A percentile compares a stretch with the other conserved stretches of the same genome.
phyloP scores from a whole-genome alignment of 352 stramenopile species.

The Thalassiosira livingstoniorum region DNA sequence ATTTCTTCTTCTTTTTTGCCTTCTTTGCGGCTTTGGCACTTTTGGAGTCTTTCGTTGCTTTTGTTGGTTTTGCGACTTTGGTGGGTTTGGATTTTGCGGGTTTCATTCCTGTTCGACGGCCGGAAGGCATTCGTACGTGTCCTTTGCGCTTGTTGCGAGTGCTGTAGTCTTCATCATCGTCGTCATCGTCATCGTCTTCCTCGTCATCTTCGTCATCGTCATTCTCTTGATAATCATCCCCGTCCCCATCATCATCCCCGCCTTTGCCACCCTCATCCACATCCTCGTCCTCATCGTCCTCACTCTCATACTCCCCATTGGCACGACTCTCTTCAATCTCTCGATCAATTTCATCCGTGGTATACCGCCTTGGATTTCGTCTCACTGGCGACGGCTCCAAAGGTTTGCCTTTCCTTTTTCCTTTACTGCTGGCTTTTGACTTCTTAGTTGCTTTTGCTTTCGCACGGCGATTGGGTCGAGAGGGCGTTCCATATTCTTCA shows the following conservation, averaged over 20 bases:
- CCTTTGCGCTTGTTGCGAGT: no score
- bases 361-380: constrained; percentile 35
- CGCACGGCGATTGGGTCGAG: neutral
- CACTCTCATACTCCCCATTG: neutral
- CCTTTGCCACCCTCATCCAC: neutral
- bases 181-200: no score
- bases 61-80: neutral
- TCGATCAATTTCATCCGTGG: constrained; percentile 37
- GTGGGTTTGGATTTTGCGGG: neutral
- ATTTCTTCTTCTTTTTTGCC: constrained; percentile 1
- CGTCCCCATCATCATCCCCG: neutral
- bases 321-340: constrained; percentile 27
- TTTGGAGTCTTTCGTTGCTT: neutral
- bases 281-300: constrained; percentile 18
- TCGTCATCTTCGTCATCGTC: neutral
- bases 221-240: neutral
- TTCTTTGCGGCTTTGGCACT: constrained; percentile 1
- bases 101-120: neutral
- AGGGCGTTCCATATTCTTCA: constrained; percentile 13
- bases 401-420: neutral
- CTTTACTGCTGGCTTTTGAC: neutral
- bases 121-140: no score
- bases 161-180: neutral
- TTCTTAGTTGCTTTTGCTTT: neutral
- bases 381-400: neutral